Percentiles rank a stretch among this genome's conserved stretches.
phyloP scores from a whole-genome alignment of 2,329 filamentous ascomycete species.

The Colletotrichum trifolii region DNA sequence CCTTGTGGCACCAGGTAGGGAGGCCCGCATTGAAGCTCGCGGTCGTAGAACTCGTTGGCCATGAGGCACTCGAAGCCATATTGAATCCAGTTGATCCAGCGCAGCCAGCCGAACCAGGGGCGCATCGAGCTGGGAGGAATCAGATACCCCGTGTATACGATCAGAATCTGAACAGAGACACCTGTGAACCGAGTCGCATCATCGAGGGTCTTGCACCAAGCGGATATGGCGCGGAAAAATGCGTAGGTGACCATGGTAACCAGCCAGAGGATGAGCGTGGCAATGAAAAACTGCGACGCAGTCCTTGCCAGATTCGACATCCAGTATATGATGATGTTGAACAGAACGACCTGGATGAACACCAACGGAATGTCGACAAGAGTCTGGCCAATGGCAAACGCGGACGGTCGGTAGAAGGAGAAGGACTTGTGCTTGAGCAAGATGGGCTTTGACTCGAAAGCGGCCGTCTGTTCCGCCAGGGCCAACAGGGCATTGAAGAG shows the following conservation, averaged over 20 bases:
- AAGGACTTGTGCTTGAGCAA: constrained; percentile 78
- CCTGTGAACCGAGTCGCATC: constrained; percentile 49
- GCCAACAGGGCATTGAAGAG: constrained; percentile 73
- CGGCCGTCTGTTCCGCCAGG: constrained; percentile 68
- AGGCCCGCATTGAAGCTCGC: constrained; percentile 63
- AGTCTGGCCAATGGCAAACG: constrained; percentile 58
- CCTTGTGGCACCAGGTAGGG: constrained; percentile 66
- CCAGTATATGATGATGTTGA: constrained; percentile 70
- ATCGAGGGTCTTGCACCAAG: constrained; percentile 60
- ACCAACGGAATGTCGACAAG: constrained; percentile 63
- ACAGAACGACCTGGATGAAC: constrained; percentile 67
- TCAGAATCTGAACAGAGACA: constrained; percentile 42
- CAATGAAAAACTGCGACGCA: constrained; percentile 72
- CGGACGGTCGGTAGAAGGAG: constrained; percentile 73
- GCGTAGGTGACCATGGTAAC: constrained; percentile 66
- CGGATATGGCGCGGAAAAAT: constrained; percentile 61
- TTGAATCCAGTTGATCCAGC: constrained; percentile 60
- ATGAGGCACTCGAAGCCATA: constrained; percentile 77
- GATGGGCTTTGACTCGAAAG: constrained; percentile 72
- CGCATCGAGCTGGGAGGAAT: constrained; percentile 62
- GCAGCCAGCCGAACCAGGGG: constrained; percentile 64
- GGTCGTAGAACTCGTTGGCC: constrained; percentile 70
- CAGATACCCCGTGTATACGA: constrained; percentile 54
- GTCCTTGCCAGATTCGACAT: constrained; percentile 67
- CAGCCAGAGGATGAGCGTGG: constrained; percentile 63